Evolutionary conservation across 2,329 filamentous ascomycete species (phyloP), one percentile per base, ranked within the genome.

Genomic region (Sphaceloma murrayae): DNA sequence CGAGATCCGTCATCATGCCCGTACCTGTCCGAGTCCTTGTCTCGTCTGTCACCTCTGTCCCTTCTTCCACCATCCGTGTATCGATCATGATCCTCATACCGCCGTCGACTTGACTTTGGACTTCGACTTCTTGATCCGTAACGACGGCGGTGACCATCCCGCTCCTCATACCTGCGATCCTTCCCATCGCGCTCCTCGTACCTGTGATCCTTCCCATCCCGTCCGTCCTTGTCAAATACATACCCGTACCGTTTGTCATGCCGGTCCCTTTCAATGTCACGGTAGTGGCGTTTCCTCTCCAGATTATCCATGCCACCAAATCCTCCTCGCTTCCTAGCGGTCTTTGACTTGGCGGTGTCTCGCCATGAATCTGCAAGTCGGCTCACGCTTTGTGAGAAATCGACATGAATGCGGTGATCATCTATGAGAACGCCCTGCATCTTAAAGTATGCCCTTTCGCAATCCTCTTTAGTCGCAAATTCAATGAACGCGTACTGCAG

Each of bases 351-450:
- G 14, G 88, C 86, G 31, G 81, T 80, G 48, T 78, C 82, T 50
- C 91, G 76, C 91, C 91, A 98, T 11, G 80, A 80, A 50, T 94
- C 85, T 34, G 86, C 91, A 5, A 98, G 67, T 59, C 86, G 89
- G 50, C 76, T 79, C 8, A 82, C 91, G 59, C 86, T 94, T 67
- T 98, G 91, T 8, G 88, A 95, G 64, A 98, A 98, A 65, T 98
- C 91, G 46, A 98, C 91, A 58, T 98, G 91, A 51, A 98, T 98
- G 31, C 91, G 81, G 52, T 94, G 85, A 56, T 98, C 91, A 57
- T 98, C 91, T 52, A 98, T 96, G 45, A 98, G 68, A 1, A 96
- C 89, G 2, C 82, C 86, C 62, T 98, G 87, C 91, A 98, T 98
- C 67, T 98, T 98, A 68, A 93, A 91, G 58, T 95, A 98, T 2